These are phyloP conservation scores for Spiromastix sp. DNA, from an alignment of 2,329 filamentous ascomycete species.

Conservation along the genomic window DNA sequence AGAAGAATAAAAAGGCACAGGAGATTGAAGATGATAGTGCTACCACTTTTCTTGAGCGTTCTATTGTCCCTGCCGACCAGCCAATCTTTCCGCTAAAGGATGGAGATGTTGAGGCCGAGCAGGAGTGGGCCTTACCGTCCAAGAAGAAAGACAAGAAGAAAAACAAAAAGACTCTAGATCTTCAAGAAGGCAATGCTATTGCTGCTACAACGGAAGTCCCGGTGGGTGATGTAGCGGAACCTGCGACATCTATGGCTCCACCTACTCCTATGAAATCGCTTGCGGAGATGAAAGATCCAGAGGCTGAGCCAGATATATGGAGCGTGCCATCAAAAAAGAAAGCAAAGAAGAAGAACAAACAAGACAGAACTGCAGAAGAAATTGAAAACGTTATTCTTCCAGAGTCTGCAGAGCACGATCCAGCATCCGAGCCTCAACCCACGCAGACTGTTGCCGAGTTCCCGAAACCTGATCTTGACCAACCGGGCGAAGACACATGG, in stretches of 20 bases:
- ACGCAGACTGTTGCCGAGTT: background rate
- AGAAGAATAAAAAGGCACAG: conserved; percentile 8
- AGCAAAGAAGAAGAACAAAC: conserved; percentile 4
- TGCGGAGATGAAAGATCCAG: background rate
- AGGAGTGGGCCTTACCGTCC: background rate
- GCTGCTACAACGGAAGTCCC: no score
- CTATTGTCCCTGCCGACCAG: background rate
- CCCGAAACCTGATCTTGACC: background rate
- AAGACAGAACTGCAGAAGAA: background rate
- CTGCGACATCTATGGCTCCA: background rate
- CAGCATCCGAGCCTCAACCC: background rate
- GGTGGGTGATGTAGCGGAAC: background rate
- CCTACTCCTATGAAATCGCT: background rate
- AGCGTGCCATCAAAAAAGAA: background rate
- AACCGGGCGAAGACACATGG: background rate
- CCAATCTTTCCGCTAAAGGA: background rate
- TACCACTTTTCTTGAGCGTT: no score
- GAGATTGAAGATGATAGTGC: background rate
- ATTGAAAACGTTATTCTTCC: background rate
- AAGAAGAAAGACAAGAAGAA: conserved; percentile 8
- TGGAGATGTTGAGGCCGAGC: background rate
- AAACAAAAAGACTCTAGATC: conserved; percentile 11
- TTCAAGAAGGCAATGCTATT: conserved; percentile 1
- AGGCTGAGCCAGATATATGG: background rate
- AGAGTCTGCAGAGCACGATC: background rate